These are phyloP conservation scores for Fusarium sp. DNA, from an alignment of 2,329 filamentous ascomycete species.

Conservation along the genomic window DNA sequence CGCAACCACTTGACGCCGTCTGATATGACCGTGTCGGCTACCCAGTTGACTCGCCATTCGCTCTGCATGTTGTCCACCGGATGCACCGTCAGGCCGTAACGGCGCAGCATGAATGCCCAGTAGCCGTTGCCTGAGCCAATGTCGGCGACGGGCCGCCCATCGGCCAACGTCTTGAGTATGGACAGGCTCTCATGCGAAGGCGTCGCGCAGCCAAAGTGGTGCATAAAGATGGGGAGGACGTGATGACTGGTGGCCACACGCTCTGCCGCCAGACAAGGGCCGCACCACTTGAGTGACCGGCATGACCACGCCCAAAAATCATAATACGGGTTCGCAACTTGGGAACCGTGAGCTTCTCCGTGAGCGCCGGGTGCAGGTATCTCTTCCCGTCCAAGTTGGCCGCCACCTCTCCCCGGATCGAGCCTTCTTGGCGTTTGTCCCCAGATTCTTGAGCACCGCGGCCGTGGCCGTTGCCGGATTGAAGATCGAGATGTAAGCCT, in stretches of 20 bases:
- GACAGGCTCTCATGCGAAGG: constrained; percentile 75
- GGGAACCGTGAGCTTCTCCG: constrained; percentile 56
- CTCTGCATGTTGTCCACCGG: constrained; percentile 77
- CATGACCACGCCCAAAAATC: constrained; percentile 76
- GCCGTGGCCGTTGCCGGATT: constrained; percentile 67
- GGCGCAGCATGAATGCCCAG: constrained; percentile 78
- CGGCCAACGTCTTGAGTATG: constrained; percentile 68
- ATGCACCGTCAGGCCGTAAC: constrained; percentile 64
- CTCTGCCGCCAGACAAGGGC: constrained; percentile 66
- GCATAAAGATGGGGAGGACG: constrained; percentile 78
- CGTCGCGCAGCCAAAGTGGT: constrained; percentile 81
- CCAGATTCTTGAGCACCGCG: constrained; percentile 72
- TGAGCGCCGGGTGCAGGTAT: constrained; percentile 60
- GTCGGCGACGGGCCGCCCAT: constrained; percentile 69
- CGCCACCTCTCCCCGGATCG: constrained; percentile 68
- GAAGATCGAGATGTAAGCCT: constrained; percentile 77
- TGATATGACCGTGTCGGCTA: constrained; percentile 71
- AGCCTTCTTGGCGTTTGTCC: constrained; percentile 73
- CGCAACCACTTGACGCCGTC: constrained; percentile 72
- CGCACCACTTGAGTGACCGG: constrained; percentile 73
- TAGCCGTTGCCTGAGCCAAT: constrained; percentile 80
- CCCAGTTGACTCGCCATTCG: constrained; percentile 77
- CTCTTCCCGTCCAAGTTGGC: constrained; percentile 66
- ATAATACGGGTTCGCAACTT: constrained; percentile 73
- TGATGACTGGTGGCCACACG: constrained; percentile 71